Evolutionary conservation across 1,284 basidiomycete genomes (phyloP), one percentile per base, ranked within the genome.

Genomic region (Cutaneotrichosporon curvatum): DNA sequence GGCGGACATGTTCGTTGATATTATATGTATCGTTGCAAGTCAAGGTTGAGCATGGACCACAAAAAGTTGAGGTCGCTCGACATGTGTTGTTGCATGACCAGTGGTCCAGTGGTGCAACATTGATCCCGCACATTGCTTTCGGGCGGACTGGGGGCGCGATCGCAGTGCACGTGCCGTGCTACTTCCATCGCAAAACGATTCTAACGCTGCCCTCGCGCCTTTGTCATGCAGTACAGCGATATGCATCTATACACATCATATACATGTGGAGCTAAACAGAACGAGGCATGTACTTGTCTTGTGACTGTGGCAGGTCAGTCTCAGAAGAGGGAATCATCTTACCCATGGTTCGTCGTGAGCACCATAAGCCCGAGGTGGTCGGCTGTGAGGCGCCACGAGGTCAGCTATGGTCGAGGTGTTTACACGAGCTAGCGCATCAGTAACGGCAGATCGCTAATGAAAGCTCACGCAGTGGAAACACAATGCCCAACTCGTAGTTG

Each of bases 401-500:
- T 64, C 56, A 2, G 65, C 70, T 12, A 55, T 48, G 20, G 42
- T 45, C 60, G 55, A 8, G 65, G 65, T 66, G 30, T 15, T 6
- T 31, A 37, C 4, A 43, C 48, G 32, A 47, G 37, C 4, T 5
- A 14, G n/a, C 3, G 3, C 9, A 16, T n/a, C 15, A 28, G 25
- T 11, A 16, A 18, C 3, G 16, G 14, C 4, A 54, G n/a, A n/a
- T n/a, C n/a, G n/a, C n/a, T n/a, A n/a, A n/a, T n/a, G n/a, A n/a
- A n/a, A n/a, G n/a, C 65, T 47, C 37, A 66, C 67, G 60, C 18
- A 72, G 58, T 2, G 70, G 67, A 25, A 73, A 62, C 11, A 73
- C 51, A 30, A 73, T 58, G 10, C 70, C 71, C 2, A 73, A 50
- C 43, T 73, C 71, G 51, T 70, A 72, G 44, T 73, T 73, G 33